A percentile compares a stretch with the other conserved stretches of the same genome.
phyloP scores from a whole-genome alignment of 495 filamentous ascomycete genomes.

The Penicillium crystallinum region DNA sequence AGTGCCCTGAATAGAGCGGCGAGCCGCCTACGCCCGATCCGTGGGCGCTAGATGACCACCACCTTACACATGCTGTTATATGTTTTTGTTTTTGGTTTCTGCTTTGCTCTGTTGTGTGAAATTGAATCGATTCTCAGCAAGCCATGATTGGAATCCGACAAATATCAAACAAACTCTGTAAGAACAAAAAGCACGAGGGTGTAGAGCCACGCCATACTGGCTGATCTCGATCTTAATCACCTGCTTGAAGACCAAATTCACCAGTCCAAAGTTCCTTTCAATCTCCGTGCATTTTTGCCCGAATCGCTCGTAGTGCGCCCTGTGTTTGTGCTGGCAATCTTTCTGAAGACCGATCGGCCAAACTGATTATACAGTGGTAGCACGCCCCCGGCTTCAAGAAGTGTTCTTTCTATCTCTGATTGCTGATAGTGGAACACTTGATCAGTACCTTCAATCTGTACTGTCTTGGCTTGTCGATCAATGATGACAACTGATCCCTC shows the following conservation, averaged over 20 bases:
- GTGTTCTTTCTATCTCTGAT: not conserved
- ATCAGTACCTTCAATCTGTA: not conserved
- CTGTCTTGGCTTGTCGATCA: not conserved
- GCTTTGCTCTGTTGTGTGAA: too few species aligned
- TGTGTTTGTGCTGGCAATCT: not conserved
- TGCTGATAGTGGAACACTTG: not conserved
- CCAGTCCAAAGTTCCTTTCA: not conserved
- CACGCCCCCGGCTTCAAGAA: not conserved
- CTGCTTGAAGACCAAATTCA: not conserved
- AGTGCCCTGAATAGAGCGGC: conserved; percentile 5
- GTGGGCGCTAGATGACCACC: conserved; percentile 9
- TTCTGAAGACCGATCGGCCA: not conserved
- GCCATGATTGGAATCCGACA: not conserved
- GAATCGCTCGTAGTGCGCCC: not conserved
- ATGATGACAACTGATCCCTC: not conserved
- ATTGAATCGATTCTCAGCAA: too few species aligned
- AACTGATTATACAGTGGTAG: not conserved
- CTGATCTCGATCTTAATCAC: not conserved
- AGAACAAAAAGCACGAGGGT: not conserved
- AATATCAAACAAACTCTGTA: not conserved
- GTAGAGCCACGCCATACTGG: not conserved
- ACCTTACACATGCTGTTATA: conserved; percentile 5
- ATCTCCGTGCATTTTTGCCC: not conserved
- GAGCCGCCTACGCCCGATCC: conserved; percentile 3
- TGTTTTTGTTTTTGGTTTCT: not conserved